Conservation (phyloP, 345 rosid genomes). For the Orychophragmus violaceus region DNA sequence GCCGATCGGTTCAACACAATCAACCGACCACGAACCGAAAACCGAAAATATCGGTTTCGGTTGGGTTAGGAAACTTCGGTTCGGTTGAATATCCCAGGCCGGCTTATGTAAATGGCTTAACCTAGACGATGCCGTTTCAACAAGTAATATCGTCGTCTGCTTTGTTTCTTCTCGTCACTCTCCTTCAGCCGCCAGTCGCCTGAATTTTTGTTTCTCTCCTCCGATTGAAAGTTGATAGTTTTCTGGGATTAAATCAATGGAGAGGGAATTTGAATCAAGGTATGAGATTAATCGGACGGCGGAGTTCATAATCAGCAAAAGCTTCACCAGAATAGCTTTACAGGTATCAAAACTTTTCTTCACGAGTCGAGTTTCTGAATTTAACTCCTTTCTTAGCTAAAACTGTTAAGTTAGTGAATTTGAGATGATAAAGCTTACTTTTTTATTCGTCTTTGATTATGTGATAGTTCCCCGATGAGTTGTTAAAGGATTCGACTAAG, state of each 20-base stretch:
- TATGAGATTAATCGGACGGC: conserved; percentile 51
- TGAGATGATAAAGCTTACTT: conserved; percentile 1
- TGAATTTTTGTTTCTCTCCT: not conserved
- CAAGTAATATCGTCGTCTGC: not conserved
- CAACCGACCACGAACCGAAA: no score
- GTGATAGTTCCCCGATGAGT: conserved; percentile 77
- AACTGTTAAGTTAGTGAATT: not conserved
- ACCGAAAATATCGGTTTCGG: no score
- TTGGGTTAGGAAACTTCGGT: no score
- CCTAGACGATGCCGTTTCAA: not conserved
- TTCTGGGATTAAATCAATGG: not conserved
- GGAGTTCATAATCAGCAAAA: conserved; percentile 53
- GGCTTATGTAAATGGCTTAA: not conserved
- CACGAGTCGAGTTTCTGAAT: no score
- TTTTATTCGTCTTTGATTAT: not conserved
- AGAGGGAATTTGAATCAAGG: conserved; percentile 49
- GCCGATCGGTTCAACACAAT: no score
- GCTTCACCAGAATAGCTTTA: conserved; percentile 64
- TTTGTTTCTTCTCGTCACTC: not conserved
- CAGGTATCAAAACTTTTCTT: conserved; percentile 47
- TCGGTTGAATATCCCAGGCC: no score
- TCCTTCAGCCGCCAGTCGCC: conserved; percentile 19
- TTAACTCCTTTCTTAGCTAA: not conserved
- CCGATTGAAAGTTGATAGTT: not conserved
- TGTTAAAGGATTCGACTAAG: conserved; percentile 57